Conservation (phyloP, 1,284 basidiomycete species). For the Sporisorium scitamineum region DNA sequence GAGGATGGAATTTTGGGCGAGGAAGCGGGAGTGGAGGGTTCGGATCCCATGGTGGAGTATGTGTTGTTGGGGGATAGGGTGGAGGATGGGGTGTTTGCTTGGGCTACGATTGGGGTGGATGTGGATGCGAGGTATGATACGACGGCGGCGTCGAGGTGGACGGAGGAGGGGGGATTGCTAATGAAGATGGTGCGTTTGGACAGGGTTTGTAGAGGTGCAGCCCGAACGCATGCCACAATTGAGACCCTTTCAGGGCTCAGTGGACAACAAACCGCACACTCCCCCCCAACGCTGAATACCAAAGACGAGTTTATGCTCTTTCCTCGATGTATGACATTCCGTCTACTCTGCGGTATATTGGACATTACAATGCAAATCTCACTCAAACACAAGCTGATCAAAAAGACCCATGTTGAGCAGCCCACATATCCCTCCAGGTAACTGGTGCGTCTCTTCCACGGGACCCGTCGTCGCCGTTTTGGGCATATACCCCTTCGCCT, state of each 20-base stretch:
- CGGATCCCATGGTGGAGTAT: conserved; percentile 8
- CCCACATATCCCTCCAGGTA: conserved; percentile 7
- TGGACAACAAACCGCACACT: too few relatives aligned
- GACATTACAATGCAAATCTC: background rate
- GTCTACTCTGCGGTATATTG: background rate
- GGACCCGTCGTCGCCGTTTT: background rate
- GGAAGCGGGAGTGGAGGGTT: background rate
- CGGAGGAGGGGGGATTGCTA: background rate
- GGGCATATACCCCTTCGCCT: background rate
- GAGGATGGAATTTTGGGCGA: background rate
- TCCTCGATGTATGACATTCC: too few relatives aligned
- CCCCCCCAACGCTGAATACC: background rate
- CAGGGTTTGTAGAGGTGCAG: too few relatives aligned
- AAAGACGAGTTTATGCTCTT: too few relatives aligned
- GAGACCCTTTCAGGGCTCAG: too few relatives aligned
- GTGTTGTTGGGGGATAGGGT: conserved; percentile 1
- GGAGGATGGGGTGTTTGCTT: conserved; percentile 5
- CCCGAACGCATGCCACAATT: too few relatives aligned
- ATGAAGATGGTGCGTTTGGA: background rate
- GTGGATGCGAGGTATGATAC: conserved; percentile 1
- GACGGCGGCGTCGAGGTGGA: background rate
- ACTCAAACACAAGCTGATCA: conserved; percentile 3
- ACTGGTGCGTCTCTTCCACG: conserved; percentile 2
- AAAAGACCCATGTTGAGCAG: background rate
- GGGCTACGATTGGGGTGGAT: conserved; percentile 6